Evolutionary conservation across 164 flowering plant genomes (phyloP).

Genomic region (Echeveria elegans): DNA sequence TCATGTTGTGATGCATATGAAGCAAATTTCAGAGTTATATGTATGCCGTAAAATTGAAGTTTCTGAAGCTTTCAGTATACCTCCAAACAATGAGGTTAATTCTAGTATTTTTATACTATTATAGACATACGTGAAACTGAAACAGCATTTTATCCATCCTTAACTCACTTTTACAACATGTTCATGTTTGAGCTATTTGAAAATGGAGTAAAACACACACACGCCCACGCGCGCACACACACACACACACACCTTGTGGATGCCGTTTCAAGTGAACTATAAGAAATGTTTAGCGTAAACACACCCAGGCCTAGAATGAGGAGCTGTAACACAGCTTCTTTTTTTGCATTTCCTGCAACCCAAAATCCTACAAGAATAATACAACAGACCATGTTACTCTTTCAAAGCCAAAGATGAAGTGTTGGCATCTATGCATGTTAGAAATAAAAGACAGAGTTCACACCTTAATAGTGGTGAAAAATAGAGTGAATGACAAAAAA

Average conservation of each 20-base stretch:
- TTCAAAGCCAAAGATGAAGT: not conserved
- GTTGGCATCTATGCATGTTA: too few species aligned
- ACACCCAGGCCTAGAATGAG: conserved; percentile 50
- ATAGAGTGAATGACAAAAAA: conserved; percentile 59
- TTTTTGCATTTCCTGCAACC: conserved; percentile 48
- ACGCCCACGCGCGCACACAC: too few species aligned
- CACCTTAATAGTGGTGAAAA: conserved; percentile 66
- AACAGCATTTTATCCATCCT: not conserved
- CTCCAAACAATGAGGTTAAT: not conserved
- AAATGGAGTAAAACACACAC: not conserved
- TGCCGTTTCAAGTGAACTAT: conserved; percentile 30
- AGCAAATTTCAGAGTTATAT: not conserved
- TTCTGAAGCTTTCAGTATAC: not conserved
- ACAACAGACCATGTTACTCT: not conserved
- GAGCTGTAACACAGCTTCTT: conserved; percentile 43
- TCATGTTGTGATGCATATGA: conserved; percentile 27
- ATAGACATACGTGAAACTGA: not conserved
- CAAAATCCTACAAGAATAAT: conserved; percentile 65
- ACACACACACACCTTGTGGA: conserved; percentile 34
- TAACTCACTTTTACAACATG: not conserved
- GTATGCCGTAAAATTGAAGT: not conserved
- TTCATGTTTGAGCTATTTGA: not conserved
- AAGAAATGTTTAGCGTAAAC: conserved; percentile 52
- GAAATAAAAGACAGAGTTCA: not conserved
- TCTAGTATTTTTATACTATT: not conserved